Base-by-base conservation (phyloP, 2,329 filamentous ascomycete genomes). In the Sclerotinia sclerotiorum region DNA sequence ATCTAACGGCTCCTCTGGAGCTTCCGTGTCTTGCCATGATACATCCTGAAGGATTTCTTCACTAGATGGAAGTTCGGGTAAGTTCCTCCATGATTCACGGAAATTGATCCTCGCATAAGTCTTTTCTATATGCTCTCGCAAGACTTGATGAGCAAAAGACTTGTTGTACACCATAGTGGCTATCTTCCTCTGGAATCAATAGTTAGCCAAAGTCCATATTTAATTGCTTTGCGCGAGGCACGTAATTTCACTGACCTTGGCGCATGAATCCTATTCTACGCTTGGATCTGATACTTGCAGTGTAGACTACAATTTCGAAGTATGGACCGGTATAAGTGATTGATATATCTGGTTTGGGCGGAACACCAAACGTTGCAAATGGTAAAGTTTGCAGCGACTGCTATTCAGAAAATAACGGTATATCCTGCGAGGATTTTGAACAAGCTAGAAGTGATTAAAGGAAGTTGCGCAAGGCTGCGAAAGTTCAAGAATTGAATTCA, bases 21-120 rank as follows among this genome's bases (percentile, higher is more conserved):
- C 51, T 42, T 51, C 7, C 1, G 2, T 55, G 29, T 65, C 24
- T 13, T 60, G n/a, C 27, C 65, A 68, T 46, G 57, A 52, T 55
- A 68, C 32, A 57, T 68, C 67, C 27, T 65, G 5, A 52, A 85
- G 77, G 10, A 90, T 81, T 74, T 91, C 88, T 0, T 75, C 76
- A 0, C 82, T 72, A 0, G 79, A 81, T 0, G 88, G 88, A 1
- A 90, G 75, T 68, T 90, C 87, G 0, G 87, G 83, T 4, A 79
- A 74, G 60, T 74, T 73, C 55, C 75, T 73, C 81, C 81, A 82
- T 46, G 46, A 21, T 54, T 69, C 62, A 15, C 6, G 7, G 15
- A 55, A 69, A 17, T 66, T 69, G 2, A 54, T 48, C 24, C 10
- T 61, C 13, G 46, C 55, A 8, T 69, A 69, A 19, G 46, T n/a